phyloP scores from a whole-genome alignment of 139 green algal genomes.

The Chlorella sorokiniana region DNA sequence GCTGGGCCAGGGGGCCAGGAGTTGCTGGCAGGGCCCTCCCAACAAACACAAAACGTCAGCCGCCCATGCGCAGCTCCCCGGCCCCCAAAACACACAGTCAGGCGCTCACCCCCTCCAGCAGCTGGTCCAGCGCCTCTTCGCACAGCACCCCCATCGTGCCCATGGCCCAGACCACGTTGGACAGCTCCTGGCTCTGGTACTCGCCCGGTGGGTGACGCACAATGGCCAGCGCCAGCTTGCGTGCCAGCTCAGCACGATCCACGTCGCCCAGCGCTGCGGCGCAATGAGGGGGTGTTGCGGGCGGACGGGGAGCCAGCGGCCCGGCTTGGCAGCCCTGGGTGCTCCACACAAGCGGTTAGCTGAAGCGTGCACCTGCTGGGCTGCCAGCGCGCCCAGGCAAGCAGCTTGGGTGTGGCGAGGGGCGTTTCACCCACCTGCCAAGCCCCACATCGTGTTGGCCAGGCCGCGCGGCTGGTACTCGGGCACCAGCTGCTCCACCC shows the following conservation, averaged over 20 bases:
- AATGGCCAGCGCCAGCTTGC: neutral
- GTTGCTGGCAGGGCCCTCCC: neutral
- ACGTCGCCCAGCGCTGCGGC: constrained; percentile 23
- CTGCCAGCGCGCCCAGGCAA: neutral
- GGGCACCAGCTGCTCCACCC: constrained; percentile 46
- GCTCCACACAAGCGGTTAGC: no score
- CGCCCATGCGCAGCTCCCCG: neutral
- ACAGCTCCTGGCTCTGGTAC: constrained; percentile 42
- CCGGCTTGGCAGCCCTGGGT: no score
- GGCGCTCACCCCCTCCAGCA: constrained; percentile 23
- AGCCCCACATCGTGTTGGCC: constrained; percentile 60
- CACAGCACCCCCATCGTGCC: constrained; percentile 31
- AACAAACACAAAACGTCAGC: neutral
- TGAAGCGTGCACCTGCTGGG: neutral
- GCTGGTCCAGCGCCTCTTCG: constrained; percentile 10
- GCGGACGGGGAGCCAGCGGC: neutral
- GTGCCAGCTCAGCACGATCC: neutral
- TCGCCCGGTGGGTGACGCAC: neutral
- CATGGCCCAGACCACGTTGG: constrained; percentile 43
- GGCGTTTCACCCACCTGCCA: constrained; percentile 22
- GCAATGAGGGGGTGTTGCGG: neutral
- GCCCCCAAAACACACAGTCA: neutral
- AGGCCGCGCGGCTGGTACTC: constrained; percentile 69
- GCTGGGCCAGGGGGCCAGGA: neutral
- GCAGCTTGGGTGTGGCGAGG: neutral